Conservation (phyloP, 2,329 filamentous ascomycete species). For the Venturia carpophila region DNA sequence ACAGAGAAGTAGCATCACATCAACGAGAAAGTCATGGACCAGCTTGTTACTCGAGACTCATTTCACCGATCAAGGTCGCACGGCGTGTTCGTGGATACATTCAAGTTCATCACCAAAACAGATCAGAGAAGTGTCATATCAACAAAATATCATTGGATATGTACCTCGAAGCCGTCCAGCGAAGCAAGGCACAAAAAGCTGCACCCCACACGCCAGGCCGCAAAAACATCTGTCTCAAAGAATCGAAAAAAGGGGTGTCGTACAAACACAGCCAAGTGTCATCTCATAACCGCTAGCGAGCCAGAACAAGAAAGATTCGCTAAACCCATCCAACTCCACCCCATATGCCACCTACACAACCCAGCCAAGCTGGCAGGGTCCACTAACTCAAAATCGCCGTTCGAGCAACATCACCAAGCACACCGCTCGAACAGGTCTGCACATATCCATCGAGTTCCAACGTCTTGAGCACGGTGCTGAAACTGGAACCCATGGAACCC, state of each 20-base stretch:
- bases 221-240: neutral
- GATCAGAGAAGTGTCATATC: no score
- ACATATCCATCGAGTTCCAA: conserved; percentile 48
- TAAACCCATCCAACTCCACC: neutral
- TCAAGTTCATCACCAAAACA: no score
- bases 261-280: conserved; percentile 3
- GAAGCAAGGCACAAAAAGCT: neutral
- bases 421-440: neutral
- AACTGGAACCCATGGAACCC: conserved; percentile 34
- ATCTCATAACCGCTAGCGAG: neutral
- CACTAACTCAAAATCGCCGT: neutral
- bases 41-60: no score
- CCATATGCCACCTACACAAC: neutral
- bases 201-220: no score
- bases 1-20: neutral
- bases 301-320: neutral
- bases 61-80: no score
- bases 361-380: neutral
- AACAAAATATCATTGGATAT: no score
- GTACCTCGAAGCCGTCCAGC: neutral
- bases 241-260: neutral
- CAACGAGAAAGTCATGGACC: neutral
- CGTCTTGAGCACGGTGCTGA: conserved; percentile 59
- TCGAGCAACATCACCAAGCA: neutral
- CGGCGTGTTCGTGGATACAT: no score